Evolutionary conservation across 2,329 filamentous ascomycete genomes (phyloP), one percentile per base, ranked within the genome.

Genomic region (Nigrospora sphaerica): DNA sequence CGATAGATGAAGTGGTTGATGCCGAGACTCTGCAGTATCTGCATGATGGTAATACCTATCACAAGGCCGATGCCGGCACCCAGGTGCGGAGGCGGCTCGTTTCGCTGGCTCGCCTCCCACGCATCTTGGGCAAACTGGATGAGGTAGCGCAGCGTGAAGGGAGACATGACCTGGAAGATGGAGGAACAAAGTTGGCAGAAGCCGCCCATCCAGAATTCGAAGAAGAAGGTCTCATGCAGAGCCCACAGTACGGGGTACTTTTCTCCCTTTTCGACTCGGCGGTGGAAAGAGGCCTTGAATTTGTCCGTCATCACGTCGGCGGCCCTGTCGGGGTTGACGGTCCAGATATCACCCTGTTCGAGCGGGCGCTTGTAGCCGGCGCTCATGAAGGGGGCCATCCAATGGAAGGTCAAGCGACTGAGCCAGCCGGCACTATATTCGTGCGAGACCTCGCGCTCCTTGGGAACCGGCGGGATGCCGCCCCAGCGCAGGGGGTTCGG

Each of bases 1-100:
- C 84, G 81, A 59, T 92, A 97, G 59, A 97, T 85, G 68, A 95
- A 96, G 60, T 97, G 92, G 59, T 91, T 95, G 2, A 83, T 88
- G 23, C 81, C 81, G 52, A 95, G 60, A 62, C 86, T 92, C 65
- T 95, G 88, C 12, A 85, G 60, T 17, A 91, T 74, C 63, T 96
- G 91, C 88, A 97, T 93, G 37, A 76, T 64, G 1, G 87, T 90
- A 47, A 97, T 85, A 10, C 88, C 92, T 46, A 97, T 64, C 2
- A 90, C 90, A 32, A 95, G 71, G 0, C 91, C 92, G 46, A 97
- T 71, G 18, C 92, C 93, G 39, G 75, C 73, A 3, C 83, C 83
- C 42, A 97, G 82, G 44, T 78, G 62, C 1, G 93, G 92, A 1
- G 75, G 70, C 0, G 81, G 73, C 1, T 59, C 52, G 9, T 69